A percentile compares a stretch with the other conserved stretches of the same genome.
These are phyloP conservation scores for Neurospora tetraspora DNA, from an alignment of 495 filamentous ascomycete species.

Conservation along the genomic window DNA sequence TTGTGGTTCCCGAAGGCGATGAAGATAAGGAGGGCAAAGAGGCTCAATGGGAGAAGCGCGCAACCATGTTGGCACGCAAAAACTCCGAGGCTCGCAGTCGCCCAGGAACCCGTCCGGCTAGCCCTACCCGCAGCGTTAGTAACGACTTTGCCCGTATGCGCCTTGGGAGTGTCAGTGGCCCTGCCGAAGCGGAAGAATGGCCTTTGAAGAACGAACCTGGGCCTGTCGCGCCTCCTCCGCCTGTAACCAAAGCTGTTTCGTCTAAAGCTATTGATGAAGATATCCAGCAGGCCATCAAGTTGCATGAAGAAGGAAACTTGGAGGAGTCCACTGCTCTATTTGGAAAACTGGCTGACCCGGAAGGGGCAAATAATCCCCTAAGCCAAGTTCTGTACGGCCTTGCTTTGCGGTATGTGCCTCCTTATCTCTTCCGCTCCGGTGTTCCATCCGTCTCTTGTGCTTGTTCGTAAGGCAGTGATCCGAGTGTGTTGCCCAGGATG, in stretches of 20 bases:
- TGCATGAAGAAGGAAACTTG: conserved; percentile 76
- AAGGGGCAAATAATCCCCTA: conserved; percentile 80
- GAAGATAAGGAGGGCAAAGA: conserved; percentile 30
- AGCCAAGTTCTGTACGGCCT: conserved; percentile 96
- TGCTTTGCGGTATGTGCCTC: conserved; percentile 62
- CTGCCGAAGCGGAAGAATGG: not conserved
- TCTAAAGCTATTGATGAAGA: conserved; percentile 53
- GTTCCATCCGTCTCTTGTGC: not conserved
- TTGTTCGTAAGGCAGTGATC: not conserved
- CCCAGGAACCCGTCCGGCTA: conserved; percentile 27
- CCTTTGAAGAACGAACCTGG: not conserved
- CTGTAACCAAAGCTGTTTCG: conserved; percentile 27
- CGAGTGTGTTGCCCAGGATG: not conserved
- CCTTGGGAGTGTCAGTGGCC: conserved; percentile 7
- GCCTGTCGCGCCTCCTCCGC: conserved; percentile 2
- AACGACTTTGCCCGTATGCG: conserved; percentile 15
- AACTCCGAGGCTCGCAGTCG: conserved; percentile 44
- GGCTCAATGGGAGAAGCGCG: conserved; percentile 73
- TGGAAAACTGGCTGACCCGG: conserved; percentile 73
- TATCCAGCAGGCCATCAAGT: conserved; percentile 91
- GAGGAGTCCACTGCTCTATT: conserved; percentile 77
- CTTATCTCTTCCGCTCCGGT: not conserved
- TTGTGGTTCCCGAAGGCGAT: conserved; percentile 41
- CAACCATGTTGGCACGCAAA: conserved; percentile 67
- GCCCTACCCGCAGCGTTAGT: conserved; percentile 15